phyloP scores from a whole-genome alignment of 129 eudicot genomes.

The Artemisia annua region DNA sequence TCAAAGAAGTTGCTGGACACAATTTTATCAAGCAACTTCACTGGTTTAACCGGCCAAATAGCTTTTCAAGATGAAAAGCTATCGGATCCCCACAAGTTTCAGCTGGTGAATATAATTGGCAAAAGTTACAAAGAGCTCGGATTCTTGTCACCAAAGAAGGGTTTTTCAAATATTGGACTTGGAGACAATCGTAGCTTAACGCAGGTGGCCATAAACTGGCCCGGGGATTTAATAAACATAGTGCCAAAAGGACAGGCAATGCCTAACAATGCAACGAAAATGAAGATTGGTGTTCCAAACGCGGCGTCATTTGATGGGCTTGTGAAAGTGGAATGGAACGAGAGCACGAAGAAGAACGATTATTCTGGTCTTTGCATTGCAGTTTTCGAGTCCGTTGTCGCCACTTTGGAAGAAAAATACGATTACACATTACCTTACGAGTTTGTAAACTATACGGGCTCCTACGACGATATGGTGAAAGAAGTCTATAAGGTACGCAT shows the following conservation, averaged over 20 bases:
- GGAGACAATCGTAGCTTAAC: background rate
- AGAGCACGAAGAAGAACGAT: conserved; percentile 15
- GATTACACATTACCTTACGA: conserved; percentile 34
- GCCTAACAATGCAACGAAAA: conserved; percentile 28
- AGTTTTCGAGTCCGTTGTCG: conserved; percentile 25
- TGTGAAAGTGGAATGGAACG: conserved; percentile 29
- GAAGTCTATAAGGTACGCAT: conserved; percentile 37
- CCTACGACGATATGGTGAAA: conserved; percentile 31
- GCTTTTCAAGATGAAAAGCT: conserved; percentile 29
- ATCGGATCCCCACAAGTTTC: conserved; percentile 15
- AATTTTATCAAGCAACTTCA: conserved; percentile 37
- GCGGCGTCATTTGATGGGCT: conserved; percentile 37
- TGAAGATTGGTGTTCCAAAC: conserved; percentile 48
- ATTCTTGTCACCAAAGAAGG: conserved; percentile 38
- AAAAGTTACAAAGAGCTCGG: conserved; percentile 57
- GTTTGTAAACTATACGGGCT: conserved; percentile 26
- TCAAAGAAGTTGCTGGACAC: conserved; percentile 26
- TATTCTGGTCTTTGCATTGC: conserved; percentile 36
- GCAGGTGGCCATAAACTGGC: conserved; percentile 37
- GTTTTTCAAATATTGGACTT: conserved; percentile 22
- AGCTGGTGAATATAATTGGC: conserved; percentile 49
- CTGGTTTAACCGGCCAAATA: conserved; percentile 37
- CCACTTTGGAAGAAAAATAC: conserved; percentile 21
- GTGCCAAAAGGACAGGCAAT: conserved; percentile 45
- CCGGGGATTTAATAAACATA: conserved; percentile 38